These are phyloP conservation scores for Monosporascus sp. DNA, from an alignment of 2,329 filamentous ascomycete genomes.

Conservation along the genomic window DNA sequence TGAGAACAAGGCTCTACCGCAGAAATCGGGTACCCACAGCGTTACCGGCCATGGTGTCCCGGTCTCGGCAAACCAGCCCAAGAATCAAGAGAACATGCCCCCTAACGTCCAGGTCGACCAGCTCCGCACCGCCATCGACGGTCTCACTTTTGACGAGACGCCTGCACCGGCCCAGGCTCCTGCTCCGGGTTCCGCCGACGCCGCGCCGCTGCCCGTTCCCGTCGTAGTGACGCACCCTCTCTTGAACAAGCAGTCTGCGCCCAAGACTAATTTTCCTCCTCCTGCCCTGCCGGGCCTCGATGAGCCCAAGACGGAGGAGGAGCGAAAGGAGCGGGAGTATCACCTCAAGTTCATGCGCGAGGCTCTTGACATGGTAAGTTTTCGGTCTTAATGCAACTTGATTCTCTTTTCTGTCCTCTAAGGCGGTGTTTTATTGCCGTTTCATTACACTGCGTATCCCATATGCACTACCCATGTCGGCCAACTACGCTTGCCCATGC, in stretches of 20 bases:
- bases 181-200: constrained; percentile 10
- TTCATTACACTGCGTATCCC: background rate
- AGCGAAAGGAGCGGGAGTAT: constrained; percentile 34
- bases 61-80: constrained; percentile 7
- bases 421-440: background rate
- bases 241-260: constrained; percentile 9
- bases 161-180: constrained; percentile 3
- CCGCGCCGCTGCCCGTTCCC: constrained; percentile 18
- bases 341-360: constrained; percentile 71
- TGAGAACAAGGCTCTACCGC: constrained; percentile 15
- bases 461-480: too few relatives aligned
- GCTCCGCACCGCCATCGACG: constrained; percentile 11
- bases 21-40: constrained; percentile 27
- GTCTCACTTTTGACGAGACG: constrained; percentile 19
- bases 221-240: constrained; percentile 19
- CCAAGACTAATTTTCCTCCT: constrained; percentile 9
- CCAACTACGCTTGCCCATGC: too few relatives aligned
- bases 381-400: background rate
- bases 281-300: constrained; percentile 25
- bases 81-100: constrained; percentile 6
- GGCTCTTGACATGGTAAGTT: constrained; percentile 75
- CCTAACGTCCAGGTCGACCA: constrained; percentile 9
- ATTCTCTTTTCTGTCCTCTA: background rate
- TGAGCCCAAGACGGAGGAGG: constrained; percentile 27
- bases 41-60: constrained; percentile 4